phyloP scores from a whole-genome alignment of 768 basidiomycete genomes.

The Pleurotus pulmonarius region DNA sequence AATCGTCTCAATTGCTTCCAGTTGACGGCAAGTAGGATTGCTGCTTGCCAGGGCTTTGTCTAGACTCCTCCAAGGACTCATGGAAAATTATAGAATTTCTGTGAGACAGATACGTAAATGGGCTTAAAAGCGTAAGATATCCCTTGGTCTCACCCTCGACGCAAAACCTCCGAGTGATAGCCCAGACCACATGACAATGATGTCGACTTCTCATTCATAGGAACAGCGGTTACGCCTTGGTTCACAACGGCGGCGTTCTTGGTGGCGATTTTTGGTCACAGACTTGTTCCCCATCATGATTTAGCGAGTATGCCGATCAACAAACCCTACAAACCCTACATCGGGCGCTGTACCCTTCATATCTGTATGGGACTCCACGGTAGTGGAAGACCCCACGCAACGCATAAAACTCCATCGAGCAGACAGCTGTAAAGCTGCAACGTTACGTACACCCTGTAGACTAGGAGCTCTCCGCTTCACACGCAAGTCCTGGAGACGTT shows the following conservation, averaged over 20 bases:
- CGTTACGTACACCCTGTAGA: neutral
- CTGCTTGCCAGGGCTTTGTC: too few species aligned
- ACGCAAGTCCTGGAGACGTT: neutral
- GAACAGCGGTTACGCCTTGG: neutral
- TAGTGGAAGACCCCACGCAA: constrained; percentile 1
- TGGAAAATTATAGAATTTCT: constrained; percentile 4
- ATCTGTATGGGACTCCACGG: neutral
- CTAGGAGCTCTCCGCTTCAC: neutral
- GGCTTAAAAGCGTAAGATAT: constrained; percentile 2
- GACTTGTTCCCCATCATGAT: neutral
- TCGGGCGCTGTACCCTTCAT: constrained; percentile 1
- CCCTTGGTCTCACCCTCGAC: neutral
- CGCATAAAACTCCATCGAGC: neutral
- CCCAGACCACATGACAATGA: constrained; percentile 3
- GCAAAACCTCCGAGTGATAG: constrained; percentile 4
- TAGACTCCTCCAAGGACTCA: neutral
- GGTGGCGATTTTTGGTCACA: too few species aligned
- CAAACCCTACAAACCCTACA: constrained; percentile 1
- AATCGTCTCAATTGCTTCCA: too few species aligned
- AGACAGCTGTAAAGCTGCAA: neutral
- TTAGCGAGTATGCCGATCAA: constrained; percentile 8
- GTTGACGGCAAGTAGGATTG: too few species aligned
- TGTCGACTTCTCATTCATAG: neutral
- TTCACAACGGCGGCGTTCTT: neutral
- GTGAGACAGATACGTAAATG: constrained; percentile 4